These are phyloP conservation scores for Protomyces lactucae-debilis DNA, from an alignment of 1,139 yeast species.

Conservation along the genomic window DNA sequence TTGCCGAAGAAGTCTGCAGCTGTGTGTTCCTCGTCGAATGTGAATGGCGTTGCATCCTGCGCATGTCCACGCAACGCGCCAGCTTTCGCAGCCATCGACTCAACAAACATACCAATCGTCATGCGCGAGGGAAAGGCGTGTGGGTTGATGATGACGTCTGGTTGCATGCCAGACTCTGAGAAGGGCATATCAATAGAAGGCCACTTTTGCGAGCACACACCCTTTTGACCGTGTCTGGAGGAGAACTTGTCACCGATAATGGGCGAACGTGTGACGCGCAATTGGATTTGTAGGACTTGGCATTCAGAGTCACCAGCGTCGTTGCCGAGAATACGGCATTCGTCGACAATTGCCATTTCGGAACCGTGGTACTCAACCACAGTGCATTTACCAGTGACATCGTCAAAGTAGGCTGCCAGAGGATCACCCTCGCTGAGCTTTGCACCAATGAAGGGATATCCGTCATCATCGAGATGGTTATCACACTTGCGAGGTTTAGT, in stretches of 20 bases:
- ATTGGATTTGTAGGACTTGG: slow-evolving; percentile 80
- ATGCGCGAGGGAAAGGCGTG: slow-evolving; percentile 99
- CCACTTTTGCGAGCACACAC: slow-evolving; percentile 99
- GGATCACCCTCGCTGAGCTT: slow-evolving; percentile 95
- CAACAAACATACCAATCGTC: slow-evolving; percentile 99
- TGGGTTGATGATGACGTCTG: slow-evolving; percentile 95
- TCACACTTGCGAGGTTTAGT: slow-evolving; percentile 91
- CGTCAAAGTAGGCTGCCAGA: slow-evolving; percentile 86
- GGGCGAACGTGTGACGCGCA: slow-evolving; percentile 86
- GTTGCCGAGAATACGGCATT: slow-evolving; percentile 86
- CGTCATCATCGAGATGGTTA: slow-evolving; percentile 82
- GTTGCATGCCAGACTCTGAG: slow-evolving; percentile 91
- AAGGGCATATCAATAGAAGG: slow-evolving; percentile 97
- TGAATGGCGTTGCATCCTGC: slow-evolving; percentile 83
- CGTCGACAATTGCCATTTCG: slow-evolving; percentile 93
- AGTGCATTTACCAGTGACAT: slow-evolving; percentile 83
- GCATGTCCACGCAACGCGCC: slow-evolving; percentile 98
- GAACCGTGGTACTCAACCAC: slow-evolving; percentile 88
- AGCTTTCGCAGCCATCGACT: slow-evolving; percentile 94
- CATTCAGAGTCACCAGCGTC: slow-evolving; percentile 68
- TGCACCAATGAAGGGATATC: slow-evolving; percentile 85
- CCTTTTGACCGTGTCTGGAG: slow-evolving; percentile 98
- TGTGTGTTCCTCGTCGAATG: slow-evolving; percentile 78
- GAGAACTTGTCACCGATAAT: slow-evolving; percentile 97
- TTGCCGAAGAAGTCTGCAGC: slow-evolving; percentile 98